Percentiles rank a stretch among this genome's conserved stretches.
These are phyloP conservation scores for Bimuria novae-zelandiae DNA, from an alignment of 2,329 filamentous ascomycete species.

Conservation along the genomic window DNA sequence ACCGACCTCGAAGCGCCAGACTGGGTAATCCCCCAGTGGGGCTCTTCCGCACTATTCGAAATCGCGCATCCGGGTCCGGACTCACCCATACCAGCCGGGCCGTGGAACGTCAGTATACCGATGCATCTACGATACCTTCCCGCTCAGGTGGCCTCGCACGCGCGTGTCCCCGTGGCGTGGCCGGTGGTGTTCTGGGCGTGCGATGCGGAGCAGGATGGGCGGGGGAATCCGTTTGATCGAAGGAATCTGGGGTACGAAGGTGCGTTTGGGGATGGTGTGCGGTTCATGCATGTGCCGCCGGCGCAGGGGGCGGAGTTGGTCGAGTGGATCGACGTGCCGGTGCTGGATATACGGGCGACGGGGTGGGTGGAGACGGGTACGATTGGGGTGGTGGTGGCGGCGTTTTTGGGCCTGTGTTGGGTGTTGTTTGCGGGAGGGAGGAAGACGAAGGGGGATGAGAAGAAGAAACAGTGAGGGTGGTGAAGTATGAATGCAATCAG, in stretches of 20 bases:
- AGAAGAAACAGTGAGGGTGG: constrained; percentile 6
- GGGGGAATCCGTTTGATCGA: constrained; percentile 82
- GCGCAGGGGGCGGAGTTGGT: constrained; percentile 23
- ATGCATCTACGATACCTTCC: constrained; percentile 83
- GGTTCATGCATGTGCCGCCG: constrained; percentile 74
- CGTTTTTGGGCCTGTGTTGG: constrained; percentile 53
- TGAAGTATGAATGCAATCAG: no score
- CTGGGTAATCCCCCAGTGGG: constrained; percentile 78
- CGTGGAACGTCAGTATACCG: constrained; percentile 76
- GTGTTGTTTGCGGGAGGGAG: constrained; percentile 38
- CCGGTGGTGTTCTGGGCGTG: constrained; percentile 93
- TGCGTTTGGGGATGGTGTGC: constrained; percentile 73
- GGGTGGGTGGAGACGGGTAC: constrained; percentile 51
- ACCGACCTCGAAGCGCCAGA: constrained; percentile 90
- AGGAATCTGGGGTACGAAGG: constrained; percentile 84
- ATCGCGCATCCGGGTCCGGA: no score
- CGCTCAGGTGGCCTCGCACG: constrained; percentile 38
- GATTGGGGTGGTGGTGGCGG: constrained; percentile 47
- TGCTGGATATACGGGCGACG: constrained; percentile 44
- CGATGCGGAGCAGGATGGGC: constrained; percentile 68
- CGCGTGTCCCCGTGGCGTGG: constrained; percentile 67
- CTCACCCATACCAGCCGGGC: no score
- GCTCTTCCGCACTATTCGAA: constrained; percentile 76
- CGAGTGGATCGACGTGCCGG: constrained; percentile 47
- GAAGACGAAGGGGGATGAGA: neutral